Evolutionary conservation across 805 yeast genomes (phyloP).

Genomic region (Zygosaccharomyces lentus): DNA sequence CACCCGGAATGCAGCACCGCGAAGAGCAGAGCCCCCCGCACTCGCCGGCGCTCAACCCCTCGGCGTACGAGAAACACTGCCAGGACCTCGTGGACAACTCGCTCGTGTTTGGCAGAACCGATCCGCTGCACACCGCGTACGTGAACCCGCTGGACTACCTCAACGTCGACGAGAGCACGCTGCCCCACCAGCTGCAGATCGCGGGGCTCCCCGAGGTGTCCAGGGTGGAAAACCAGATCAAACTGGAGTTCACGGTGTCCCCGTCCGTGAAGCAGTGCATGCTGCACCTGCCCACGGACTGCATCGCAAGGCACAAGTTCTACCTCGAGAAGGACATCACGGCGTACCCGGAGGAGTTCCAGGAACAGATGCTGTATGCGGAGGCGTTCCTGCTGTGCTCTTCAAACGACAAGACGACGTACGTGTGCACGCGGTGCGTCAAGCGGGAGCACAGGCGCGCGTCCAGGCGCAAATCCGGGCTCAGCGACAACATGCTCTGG

Average conservation of each 20-base stretch:
- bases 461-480: conserved; percentile 81
- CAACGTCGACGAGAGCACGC: conserved; percentile 23
- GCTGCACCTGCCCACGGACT: conserved; percentile 79
- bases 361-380: conserved; percentile 55
- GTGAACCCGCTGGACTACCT: conserved; percentile 29
- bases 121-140: conserved; percentile 18
- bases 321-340: conserved; percentile 49
- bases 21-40: conserved; percentile 6
- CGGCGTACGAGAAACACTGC: conserved; percentile 13
- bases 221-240: conserved; percentile 94
- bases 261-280: conserved; percentile 64
- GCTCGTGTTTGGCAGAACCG: conserved; percentile 23
- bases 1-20: not conserved
- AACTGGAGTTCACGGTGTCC: conserved; percentile 58
- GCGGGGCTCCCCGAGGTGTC: conserved; percentile 72
- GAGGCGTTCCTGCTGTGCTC: conserved; percentile 79
- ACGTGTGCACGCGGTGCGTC: conserved; percentile 83
- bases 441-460: conserved; percentile 94
- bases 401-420: conserved; percentile 48
- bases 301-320: conserved; percentile 81
- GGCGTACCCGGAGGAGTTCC: conserved; percentile 43
- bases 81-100: conserved; percentile 20
- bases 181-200: conserved; percentile 48
- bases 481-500: conserved; percentile 73
- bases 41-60: conserved; percentile 6